Percentiles rank a stretch among this genome's conserved stretches.
Conservation (phyloP, 805 yeast species). For the Candida peoriensis region DNA sequence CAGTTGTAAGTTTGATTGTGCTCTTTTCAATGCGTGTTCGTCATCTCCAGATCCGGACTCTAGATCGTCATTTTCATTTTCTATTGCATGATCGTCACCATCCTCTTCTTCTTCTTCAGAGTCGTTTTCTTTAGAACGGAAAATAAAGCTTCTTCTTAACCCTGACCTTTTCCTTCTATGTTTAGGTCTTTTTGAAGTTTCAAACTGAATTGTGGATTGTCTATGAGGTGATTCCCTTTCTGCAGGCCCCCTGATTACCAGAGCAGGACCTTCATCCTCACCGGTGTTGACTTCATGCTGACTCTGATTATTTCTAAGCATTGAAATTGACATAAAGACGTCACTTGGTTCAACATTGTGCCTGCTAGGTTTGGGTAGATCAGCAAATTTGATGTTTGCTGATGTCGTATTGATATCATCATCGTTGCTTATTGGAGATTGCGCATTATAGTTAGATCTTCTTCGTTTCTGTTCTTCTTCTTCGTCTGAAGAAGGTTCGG, state of each 20-base stretch:
- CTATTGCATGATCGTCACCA: constrained; percentile 1
- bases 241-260: constrained; percentile 73
- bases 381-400: constrained; percentile 19
- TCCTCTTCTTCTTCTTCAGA: constrained; percentile 2
- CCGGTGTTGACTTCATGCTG: constrained; percentile 31
- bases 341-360: constrained; percentile 74
- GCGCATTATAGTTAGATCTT: no score
- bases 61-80: constrained; percentile 6
- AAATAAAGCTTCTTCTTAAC: constrained; percentile 13
- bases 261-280: constrained; percentile 70
- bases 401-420: neutral
- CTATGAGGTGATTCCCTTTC: constrained; percentile 45
- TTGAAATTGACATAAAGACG: constrained; percentile 75
- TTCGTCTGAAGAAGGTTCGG: constrained; percentile 23
- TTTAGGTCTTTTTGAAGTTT: constrained; percentile 15
- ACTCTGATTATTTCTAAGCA: constrained; percentile 58
- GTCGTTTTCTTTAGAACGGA: constrained; percentile 6
- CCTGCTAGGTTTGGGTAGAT: constrained; percentile 23
- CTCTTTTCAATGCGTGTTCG: constrained; percentile 24
- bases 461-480: constrained; percentile 7
- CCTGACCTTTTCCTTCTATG: constrained; percentile 14
- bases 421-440: no score
- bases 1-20: constrained; percentile 30
- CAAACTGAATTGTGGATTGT: constrained; percentile 25
- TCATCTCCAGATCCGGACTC: no score